These are phyloP conservation scores for Dioscorea alata DNA, from an alignment of 106 monocot species.

Conservation along the genomic window DNA sequence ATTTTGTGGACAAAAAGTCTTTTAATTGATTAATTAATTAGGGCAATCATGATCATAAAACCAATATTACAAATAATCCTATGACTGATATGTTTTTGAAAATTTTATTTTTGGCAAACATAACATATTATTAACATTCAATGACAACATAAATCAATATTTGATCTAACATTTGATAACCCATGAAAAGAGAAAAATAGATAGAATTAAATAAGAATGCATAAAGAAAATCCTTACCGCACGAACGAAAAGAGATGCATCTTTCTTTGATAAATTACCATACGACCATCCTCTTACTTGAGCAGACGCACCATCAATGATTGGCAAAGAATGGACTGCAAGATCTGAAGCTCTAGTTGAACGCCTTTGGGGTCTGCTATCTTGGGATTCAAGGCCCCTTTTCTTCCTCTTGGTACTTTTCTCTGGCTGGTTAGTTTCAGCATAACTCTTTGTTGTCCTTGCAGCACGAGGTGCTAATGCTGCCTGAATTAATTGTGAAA, in stretches of 20 bases:
- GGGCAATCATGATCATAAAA: too few relatives aligned
- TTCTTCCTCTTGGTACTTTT: constrained; percentile 53
- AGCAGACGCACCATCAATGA: constrained; percentile 76
- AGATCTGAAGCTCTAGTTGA: constrained; percentile 46
- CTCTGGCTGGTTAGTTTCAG: constrained; percentile 55
- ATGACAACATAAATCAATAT: too few relatives aligned
- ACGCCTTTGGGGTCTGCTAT: constrained; percentile 47
- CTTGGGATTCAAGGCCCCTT: constrained; percentile 46
- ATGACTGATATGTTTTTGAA: too few relatives aligned
- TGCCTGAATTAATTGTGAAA: constrained; percentile 35
- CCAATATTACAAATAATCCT: too few relatives aligned
- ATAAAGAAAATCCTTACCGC: constrained; percentile 43
- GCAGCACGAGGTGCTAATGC: constrained; percentile 96
- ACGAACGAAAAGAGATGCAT: constrained; percentile 86
- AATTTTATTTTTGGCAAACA: too few relatives aligned
- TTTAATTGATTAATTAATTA: too few relatives aligned
- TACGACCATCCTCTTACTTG: constrained; percentile 92
- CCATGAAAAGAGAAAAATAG: too few relatives aligned
- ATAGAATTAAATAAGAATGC: background rate
- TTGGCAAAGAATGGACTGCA: constrained; percentile 33
- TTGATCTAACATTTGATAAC: too few relatives aligned
- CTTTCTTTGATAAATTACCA: constrained; percentile 85
- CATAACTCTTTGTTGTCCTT: constrained; percentile 91
- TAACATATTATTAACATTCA: too few relatives aligned
- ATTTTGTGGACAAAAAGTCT: too few relatives aligned